Percentiles rank a stretch among this genome's conserved stretches.
These are phyloP conservation scores for Dillenia suffruticosa DNA, from an alignment of 164 flowering plant genomes.

Conservation along the genomic window DNA sequence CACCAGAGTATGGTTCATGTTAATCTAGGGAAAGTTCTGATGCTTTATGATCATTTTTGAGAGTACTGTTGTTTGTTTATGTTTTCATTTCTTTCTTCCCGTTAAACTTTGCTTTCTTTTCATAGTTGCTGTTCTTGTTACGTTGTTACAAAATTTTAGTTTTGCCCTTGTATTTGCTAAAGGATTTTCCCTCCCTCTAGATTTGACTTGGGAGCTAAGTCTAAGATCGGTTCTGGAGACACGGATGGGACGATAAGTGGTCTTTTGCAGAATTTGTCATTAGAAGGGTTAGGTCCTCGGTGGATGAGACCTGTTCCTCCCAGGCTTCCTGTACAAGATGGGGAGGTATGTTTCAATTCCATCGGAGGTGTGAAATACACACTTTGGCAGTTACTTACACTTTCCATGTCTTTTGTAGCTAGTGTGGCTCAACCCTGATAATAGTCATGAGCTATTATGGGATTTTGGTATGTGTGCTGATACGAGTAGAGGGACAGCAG, in stretches of 20 bases:
- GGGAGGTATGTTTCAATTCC: constrained; percentile 54
- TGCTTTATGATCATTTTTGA: not conserved
- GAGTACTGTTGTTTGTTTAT: not conserved
- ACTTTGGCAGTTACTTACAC: constrained; percentile 8
- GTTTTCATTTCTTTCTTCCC: not conserved
- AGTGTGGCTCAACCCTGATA: constrained; percentile 88
- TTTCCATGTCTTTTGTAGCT: constrained; percentile 43
- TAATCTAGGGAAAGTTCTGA: not conserved
- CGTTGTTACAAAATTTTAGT: constrained; percentile 17
- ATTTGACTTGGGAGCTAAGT: constrained; percentile 61
- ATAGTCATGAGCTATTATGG: constrained; percentile 88
- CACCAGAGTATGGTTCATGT: constrained; percentile 63
- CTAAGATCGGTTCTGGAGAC: constrained; percentile 79
- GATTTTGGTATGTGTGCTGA: constrained; percentile 98
- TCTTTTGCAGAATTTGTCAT: constrained; percentile 45
- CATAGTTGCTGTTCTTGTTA: constrained; percentile 1
- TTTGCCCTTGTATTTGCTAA: constrained; percentile 3
- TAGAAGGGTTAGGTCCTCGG: constrained; percentile 69
- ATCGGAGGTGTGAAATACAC: not conserved
- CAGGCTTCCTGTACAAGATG: constrained; percentile 72
- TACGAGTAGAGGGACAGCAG: constrained; percentile 87
- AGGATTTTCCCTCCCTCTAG: constrained; percentile 16
- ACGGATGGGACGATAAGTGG: constrained; percentile 64
- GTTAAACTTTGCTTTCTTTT: constrained; percentile 1
- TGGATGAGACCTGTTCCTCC: constrained; percentile 95